A percentile compares a stretch with the other conserved stretches of the same genome.
These are phyloP conservation scores for Penicillium pancosmium DNA, from an alignment of 495 filamentous ascomycete species.

Conservation along the genomic window DNA sequence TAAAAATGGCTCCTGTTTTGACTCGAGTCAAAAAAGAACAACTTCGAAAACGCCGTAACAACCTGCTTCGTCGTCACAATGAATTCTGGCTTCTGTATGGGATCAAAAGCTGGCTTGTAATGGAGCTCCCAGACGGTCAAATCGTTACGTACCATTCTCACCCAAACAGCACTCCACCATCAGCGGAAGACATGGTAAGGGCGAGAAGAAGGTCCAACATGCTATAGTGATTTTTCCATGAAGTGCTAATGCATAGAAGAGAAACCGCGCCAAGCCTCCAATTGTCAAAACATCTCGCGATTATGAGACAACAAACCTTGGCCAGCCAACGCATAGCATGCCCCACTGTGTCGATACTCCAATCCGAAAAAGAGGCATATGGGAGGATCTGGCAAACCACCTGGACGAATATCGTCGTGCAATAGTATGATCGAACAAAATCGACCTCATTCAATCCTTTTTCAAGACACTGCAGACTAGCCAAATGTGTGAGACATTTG, in stretches of 20 bases:
- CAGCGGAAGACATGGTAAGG: slow-evolving; percentile 4
- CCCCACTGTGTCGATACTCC: background rate
- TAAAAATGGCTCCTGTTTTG: background rate
- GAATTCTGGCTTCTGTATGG: background rate
- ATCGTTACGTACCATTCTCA: slow-evolving; percentile 9
- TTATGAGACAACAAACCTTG: background rate
- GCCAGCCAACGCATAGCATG: background rate
- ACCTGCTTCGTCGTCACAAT: slow-evolving; percentile 1
- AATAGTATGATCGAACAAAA: background rate
- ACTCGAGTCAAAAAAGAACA: background rate
- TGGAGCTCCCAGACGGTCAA: slow-evolving; percentile 3
- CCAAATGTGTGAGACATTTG: too few species aligned
- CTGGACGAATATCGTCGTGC: background rate
- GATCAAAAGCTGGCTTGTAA: slow-evolving; percentile 6
- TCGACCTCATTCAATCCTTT: too few species aligned
- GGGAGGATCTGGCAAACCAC: background rate
- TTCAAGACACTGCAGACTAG: too few species aligned
- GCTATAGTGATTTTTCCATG: background rate
- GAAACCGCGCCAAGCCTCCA: background rate
- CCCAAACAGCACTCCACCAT: background rate
- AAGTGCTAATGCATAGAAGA: background rate
- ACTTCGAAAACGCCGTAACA: background rate
- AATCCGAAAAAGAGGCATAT: background rate
- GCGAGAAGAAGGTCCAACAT: background rate
- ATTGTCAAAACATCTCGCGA: background rate